Conservation (phyloP, 257 asterid species). For the Solanum etuberosum region DNA sequence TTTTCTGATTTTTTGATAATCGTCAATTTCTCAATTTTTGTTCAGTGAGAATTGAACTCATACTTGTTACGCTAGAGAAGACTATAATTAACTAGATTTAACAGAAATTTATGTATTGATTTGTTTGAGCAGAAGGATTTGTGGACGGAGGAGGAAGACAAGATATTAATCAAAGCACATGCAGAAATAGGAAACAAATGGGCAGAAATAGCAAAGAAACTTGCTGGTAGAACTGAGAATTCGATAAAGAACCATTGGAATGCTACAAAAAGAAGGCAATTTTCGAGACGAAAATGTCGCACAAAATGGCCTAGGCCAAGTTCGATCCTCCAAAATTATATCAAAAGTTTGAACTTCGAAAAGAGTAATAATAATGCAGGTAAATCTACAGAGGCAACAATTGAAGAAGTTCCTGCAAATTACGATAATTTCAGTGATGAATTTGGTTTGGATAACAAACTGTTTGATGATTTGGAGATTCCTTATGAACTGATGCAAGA, state of each 20-base stretch:
- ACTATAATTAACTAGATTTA: background rate
- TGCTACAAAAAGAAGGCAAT: conserved; percentile 75
- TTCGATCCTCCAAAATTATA: conserved; percentile 66
- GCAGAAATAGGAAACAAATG: conserved; percentile 65
- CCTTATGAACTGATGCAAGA: conserved; percentile 5
- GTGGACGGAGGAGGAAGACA: conserved; percentile 87
- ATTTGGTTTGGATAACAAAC: conserved; percentile 11
- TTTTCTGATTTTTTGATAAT: too few species aligned
- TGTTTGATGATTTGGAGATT: conserved; percentile 21
- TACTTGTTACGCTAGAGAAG: background rate
- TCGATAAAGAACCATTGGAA: conserved; percentile 91
- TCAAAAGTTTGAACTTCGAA: conserved; percentile 46
- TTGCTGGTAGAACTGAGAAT: conserved; percentile 72
- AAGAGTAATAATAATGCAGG: conserved; percentile 2
- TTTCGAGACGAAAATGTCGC: conserved; percentile 49
- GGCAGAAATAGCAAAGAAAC: conserved; percentile 72
- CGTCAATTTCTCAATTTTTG: background rate
- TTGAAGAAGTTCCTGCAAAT: background rate
- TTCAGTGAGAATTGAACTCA: background rate
- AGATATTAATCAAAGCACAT: conserved; percentile 53
- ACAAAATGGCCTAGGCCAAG: conserved; percentile 77
- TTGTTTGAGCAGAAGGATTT: conserved; percentile 46
- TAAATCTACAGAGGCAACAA: background rate
- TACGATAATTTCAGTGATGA: conserved; percentile 14
- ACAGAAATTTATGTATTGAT: background rate